phyloP scores from a whole-genome alignment of 1,284 basidiomycete genomes.

The Polyporus tsugae region DNA sequence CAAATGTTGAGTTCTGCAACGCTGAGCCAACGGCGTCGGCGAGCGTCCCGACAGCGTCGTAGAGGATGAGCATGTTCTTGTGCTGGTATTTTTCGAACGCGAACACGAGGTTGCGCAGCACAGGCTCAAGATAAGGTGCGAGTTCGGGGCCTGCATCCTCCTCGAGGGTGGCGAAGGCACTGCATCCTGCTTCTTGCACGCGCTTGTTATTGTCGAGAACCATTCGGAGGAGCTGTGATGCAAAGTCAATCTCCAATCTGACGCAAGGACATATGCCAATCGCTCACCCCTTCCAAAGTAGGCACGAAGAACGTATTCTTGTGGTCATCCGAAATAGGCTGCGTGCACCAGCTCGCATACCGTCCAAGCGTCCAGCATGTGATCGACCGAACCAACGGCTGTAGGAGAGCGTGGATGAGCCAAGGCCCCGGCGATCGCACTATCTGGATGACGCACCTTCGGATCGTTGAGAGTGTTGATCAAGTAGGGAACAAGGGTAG shows the following conservation, averaged over 20 bases:
- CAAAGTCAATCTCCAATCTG: conserved; percentile 21
- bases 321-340: conserved; percentile 85
- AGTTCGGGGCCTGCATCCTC: conserved; percentile 95
- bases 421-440: neutral
- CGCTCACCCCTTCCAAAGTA: conserved; percentile 95
- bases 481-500: conserved; percentile 92
- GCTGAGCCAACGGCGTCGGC: conserved; percentile 95
- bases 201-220: conserved; percentile 99
- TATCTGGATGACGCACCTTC: conserved; percentile 65
- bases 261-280: conserved; percentile 16
- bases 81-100: conserved; percentile 99
- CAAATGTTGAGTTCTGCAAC: conserved; percentile 86
- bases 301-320: conserved; percentile 93
- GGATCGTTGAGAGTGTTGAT: conserved; percentile 91
- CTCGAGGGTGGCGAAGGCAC: conserved; percentile 97
- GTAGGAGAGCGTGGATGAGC: conserved; percentile 21
- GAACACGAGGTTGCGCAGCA: conserved; percentile 93
- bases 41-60: conserved; percentile 97
- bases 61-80: conserved; percentile 98
- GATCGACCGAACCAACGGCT: conserved; percentile 97
- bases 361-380: conserved; percentile 99
- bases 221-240: conserved; percentile 86
- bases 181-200: conserved; percentile 99
- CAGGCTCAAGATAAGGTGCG: conserved; percentile 93
- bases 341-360: conserved; percentile 96